Percentiles rank a stretch among this genome's conserved stretches.
phyloP scores from a whole-genome alignment of 495 filamentous ascomycete genomes.

The Podospora fimiseda region DNA sequence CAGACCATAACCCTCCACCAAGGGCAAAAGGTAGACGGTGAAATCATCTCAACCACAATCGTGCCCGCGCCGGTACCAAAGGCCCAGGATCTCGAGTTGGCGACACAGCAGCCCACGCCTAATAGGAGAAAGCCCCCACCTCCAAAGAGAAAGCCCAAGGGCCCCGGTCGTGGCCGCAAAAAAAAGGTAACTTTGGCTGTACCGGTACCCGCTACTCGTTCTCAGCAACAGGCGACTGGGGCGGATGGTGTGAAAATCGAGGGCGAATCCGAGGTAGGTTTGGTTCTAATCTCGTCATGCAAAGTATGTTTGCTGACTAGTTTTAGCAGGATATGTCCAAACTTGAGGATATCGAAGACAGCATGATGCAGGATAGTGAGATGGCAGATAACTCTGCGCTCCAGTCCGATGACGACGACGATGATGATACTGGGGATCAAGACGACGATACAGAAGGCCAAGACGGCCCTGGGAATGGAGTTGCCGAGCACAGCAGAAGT shows the following conservation, averaged over 20 bases:
- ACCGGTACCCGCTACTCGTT: constrained; percentile 13
- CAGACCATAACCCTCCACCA: constrained; percentile 76
- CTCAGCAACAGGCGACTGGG: constrained; percentile 27
- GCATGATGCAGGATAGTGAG: constrained; percentile 35
- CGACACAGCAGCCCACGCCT: constrained; percentile 28
- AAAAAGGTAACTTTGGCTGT: constrained; percentile 54
- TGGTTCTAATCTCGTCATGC: not conserved
- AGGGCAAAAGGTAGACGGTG: constrained; percentile 74
- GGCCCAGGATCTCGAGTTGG: constrained; percentile 17
- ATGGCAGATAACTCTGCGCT: constrained; percentile 52
- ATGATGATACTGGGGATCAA: constrained; percentile 33
- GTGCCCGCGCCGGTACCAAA: constrained; percentile 32
- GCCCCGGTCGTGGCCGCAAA: constrained; percentile 59
- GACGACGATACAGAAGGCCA: constrained; percentile 18
- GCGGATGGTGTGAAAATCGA: not conserved
- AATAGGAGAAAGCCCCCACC: constrained; percentile 60
- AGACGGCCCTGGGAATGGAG: not conserved
- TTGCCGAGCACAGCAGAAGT: too few relatives aligned
- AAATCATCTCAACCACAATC: constrained; percentile 57
- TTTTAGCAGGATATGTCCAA: constrained; percentile 26
- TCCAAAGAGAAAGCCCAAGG: constrained; percentile 68
- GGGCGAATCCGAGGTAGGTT: constrained; percentile 15
- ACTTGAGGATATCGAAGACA: constrained; percentile 35
- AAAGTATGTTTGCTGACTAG: constrained; percentile 30
- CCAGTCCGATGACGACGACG: constrained; percentile 46